Evolutionary conservation across 2,329 filamentous ascomycete species (phyloP).

Genomic region (Knufia fluminis): DNA sequence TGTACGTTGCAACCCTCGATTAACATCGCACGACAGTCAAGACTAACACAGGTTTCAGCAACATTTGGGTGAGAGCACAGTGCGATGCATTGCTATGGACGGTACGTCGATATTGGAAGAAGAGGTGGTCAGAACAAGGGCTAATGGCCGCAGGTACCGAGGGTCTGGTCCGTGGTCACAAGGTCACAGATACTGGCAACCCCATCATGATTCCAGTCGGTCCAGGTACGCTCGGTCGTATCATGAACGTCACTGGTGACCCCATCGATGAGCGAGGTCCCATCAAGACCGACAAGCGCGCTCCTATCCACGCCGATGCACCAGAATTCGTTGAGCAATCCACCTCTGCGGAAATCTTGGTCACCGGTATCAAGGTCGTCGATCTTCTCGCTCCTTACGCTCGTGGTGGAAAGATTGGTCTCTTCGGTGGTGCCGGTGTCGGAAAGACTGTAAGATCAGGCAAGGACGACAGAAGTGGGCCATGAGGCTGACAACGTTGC

Average conservation of each 20-base stretch:
- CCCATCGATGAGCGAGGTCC: slow-evolving; percentile 99
- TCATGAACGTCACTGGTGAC: slow-evolving; percentile 99
- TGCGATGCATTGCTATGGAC: slow-evolving; percentile 99
- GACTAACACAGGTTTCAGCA: slow-evolving; percentile 50
- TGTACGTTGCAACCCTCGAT: slow-evolving; percentile 48
- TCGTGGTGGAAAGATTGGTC: slow-evolving; percentile 99
- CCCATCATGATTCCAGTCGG: slow-evolving; percentile 97
- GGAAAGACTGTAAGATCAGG: slow-evolving; percentile 75
- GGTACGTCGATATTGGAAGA: slow-evolving; percentile 47
- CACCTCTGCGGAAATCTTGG: slow-evolving; percentile 88
- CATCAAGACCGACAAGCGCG: slow-evolving; percentile 81
- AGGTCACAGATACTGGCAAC: slow-evolving; percentile 76
- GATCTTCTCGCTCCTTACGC: slow-evolving; percentile 97
- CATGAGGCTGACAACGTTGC: neutral
- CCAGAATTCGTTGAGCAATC: slow-evolving; percentile 92
- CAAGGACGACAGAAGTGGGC: neutral
- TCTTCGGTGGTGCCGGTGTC: slow-evolving; percentile 99
- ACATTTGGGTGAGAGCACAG: slow-evolving; percentile 99
- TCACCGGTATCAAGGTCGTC: slow-evolving; percentile 99
- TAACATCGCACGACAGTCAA: neutral
- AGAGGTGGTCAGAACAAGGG: neutral
- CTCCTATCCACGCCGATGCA: slow-evolving; percentile 89
- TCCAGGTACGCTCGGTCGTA: slow-evolving; percentile 86
- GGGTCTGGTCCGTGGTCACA: slow-evolving; percentile 91
- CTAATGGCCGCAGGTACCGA: slow-evolving; percentile 65